These are phyloP conservation scores for Cercospora janseana DNA, from an alignment of 2,329 filamentous ascomycete species.

Conservation along the genomic window DNA sequence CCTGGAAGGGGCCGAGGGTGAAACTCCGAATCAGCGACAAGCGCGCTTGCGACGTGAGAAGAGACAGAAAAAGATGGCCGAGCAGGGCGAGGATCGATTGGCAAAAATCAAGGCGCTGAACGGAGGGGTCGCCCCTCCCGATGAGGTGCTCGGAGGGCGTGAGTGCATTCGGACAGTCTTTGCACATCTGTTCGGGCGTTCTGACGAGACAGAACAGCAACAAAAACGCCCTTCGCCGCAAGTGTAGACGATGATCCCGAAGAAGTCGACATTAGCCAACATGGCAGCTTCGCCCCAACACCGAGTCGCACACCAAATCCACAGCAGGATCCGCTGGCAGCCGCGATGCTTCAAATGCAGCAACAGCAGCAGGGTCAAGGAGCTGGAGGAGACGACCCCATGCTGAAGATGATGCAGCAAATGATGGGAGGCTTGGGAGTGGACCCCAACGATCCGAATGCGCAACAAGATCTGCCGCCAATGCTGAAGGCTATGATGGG, in stretches of 20 bases:
- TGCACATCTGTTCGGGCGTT: no score
- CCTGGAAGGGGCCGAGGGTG: conserved; percentile 31
- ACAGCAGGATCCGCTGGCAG: conserved; percentile 30
- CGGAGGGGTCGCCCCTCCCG: conserved; percentile 41
- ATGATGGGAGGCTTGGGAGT: conserved; percentile 40
- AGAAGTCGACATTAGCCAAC: conserved; percentile 65
- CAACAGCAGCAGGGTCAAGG: conserved; percentile 25
- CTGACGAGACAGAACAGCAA: no score
- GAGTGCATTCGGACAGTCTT: conserved; percentile 4
- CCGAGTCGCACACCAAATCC: conserved; percentile 17
- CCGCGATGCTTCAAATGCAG: conserved; percentile 32
- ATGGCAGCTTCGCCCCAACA: conserved; percentile 21
- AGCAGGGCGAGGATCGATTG: conserved; percentile 66
- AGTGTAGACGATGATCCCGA: conserved; percentile 60
- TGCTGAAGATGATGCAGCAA: conserved; percentile 74
- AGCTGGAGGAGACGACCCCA: conserved; percentile 56
- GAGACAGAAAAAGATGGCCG: conserved; percentile 73
- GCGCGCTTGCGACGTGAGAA: conserved; percentile 75
- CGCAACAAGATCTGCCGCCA: conserved; percentile 45
- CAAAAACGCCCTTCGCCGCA: conserved; percentile 35
- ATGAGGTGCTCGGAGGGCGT: conserved; percentile 35
- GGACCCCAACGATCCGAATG: conserved; percentile 39
- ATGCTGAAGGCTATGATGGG: conserved; percentile 49
- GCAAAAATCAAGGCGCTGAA: conserved; percentile 73
- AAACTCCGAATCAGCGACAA: conserved; percentile 53